Evolutionary conservation across 306 rosid species (phyloP).

Genomic region (Medicago ruthenica): DNA sequence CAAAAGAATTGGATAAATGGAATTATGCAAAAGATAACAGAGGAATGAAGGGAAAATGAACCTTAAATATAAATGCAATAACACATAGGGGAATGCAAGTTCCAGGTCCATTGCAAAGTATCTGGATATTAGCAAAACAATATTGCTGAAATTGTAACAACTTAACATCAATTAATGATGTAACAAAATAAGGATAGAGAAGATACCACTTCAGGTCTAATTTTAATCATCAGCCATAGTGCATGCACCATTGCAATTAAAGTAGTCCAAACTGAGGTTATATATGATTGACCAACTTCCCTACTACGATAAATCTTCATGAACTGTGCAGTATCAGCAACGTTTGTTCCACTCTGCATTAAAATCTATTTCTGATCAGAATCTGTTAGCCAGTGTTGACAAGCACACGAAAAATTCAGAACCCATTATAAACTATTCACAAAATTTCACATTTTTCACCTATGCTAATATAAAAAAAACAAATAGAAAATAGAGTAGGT

Average conservation of each 20-base stretch:
- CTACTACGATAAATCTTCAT: conserved; percentile 90
- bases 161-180: conserved; percentile 17
- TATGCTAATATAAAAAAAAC: background rate
- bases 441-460: conserved; percentile 20
- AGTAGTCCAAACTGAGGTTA: conserved; percentile 92
- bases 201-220: conserved; percentile 93
- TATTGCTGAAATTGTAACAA: conserved; percentile 17
- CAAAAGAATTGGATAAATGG: too few species aligned
- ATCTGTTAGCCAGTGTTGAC: conserved; percentile 24
- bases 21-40: background rate
- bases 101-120: conserved; percentile 97
- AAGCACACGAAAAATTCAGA: conserved; percentile 37
- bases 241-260: conserved; percentile 70
- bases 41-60: conserved; percentile 33
- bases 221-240: conserved; percentile 78
- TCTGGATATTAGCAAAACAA: conserved; percentile 52
- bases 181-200: conserved; percentile 24
- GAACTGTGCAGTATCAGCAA: conserved; percentile 57
- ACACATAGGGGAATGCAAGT: conserved; percentile 87
- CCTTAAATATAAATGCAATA: conserved; percentile 88
- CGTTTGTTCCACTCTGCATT: conserved; percentile 58
- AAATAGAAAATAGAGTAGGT: conserved; percentile 26
- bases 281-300: conserved; percentile 94
- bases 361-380: conserved; percentile 35
- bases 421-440: background rate